Base-by-base conservation (phyloP, 306 rosid species). In the Dalbergia cultrata region DNA sequence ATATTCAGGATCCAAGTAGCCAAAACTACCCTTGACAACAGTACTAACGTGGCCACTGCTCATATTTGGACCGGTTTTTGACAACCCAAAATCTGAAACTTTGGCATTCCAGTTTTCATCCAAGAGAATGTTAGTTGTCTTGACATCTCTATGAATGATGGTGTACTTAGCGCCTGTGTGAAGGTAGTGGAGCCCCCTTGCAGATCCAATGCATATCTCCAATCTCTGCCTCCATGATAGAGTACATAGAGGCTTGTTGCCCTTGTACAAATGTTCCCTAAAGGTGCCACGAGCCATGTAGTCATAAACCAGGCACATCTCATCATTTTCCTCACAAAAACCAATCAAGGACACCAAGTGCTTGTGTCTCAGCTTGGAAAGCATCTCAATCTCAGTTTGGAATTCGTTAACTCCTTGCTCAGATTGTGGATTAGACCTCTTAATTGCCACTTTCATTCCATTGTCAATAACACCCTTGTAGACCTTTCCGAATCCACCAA, bases 401-500 rank as follows among this genome's bases (percentile, higher is more conserved):
- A 88, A 88, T 33, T 88, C 91, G 59, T 85, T 57, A 26, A 88
- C 91, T 41, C 92, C 92, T 84, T 88, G 92, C 34, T 88, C 91
- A 39, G 91, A 88, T 31, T 86, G 83, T 49, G 91, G 91, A 31
- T 88, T 88, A 0, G 91, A 88, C 80, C 89, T 85, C 68, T 88
- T 88, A 26, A 88, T 74, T 11, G 89, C 91, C 68, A 88, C 91
- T 68, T 73, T 67, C 5, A 16, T 3, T 73, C 91, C 91, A 64
- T 74, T 72, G 52, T 88, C 91, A 74, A 85, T 65, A 17, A 58
- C 82, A 56, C 89, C 91, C 74, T 83, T 88, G 61, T 88, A 88
- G n/a, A 88, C 92, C 85, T 88, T 88, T 37, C 90, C 90, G 52
- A 88, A 88, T 26, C 92, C 92, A 81, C 92, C 92, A 76, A 88